Conservation (phyloP, 2,329 filamentous ascomycete species). For the Ophiocordyceps sinensis region DNA sequence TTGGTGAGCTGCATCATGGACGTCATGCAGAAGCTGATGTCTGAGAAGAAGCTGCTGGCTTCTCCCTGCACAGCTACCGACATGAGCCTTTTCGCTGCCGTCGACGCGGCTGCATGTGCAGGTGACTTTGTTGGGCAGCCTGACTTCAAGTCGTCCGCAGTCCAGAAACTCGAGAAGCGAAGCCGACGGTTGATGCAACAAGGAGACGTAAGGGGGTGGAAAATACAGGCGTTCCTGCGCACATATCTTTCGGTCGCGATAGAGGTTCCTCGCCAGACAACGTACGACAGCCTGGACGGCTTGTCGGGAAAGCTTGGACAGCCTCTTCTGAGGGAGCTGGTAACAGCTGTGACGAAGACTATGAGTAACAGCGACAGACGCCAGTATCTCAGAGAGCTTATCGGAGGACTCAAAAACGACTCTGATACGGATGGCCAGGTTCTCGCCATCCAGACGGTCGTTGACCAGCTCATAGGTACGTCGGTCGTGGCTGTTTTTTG, state of each 20-base stretch:
- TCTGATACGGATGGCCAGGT: conserved; percentile 24
- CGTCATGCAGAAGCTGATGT: conserved; percentile 13
- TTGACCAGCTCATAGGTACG: conserved; percentile 24
- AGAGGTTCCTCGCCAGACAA: conserved; percentile 17
- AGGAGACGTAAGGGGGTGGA: conserved; percentile 28
- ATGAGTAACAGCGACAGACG: conserved; percentile 18
- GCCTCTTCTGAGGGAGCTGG: conserved; percentile 16
- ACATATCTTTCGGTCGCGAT: conserved; percentile 19
- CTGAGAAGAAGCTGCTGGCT: conserved; percentile 15
- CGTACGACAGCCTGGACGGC: conserved; percentile 15
- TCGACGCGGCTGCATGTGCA: conserved; percentile 15
- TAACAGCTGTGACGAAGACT: conserved; percentile 16
- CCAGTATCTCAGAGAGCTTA: conserved; percentile 23
- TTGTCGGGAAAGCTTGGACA: conserved; percentile 15
- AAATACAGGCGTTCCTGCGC: conserved; percentile 27
- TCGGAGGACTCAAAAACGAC: conserved; percentile 15
- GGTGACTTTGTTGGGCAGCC: conserved; percentile 8
- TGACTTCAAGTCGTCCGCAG: conserved; percentile 15
- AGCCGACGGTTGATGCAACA: conserved; percentile 17
- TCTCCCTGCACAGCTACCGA: conserved; percentile 8
- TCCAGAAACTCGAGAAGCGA: conserved; percentile 20
- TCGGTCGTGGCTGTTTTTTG: not conserved
- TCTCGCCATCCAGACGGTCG: conserved; percentile 27
- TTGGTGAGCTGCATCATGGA: conserved; percentile 13
- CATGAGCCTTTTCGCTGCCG: conserved; percentile 17